Evolutionary conservation across 2,329 filamentous ascomycete genomes (phyloP).

Genomic region (Nemania abortiva): DNA sequence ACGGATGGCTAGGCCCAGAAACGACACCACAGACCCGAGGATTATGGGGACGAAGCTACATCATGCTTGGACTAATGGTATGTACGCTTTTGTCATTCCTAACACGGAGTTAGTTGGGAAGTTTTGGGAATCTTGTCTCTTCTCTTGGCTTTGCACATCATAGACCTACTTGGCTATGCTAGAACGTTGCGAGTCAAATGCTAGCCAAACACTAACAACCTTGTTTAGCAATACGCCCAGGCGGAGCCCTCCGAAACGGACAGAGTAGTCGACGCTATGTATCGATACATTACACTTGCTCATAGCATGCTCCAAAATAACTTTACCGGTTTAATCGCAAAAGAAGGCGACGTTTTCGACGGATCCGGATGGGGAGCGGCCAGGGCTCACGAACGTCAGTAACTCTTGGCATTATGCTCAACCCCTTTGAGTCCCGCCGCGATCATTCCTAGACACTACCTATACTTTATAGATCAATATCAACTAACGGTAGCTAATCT

Average conservation of each 20-base stretch:
- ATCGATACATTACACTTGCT: slow-evolving; percentile 62
- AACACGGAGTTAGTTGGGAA: no score
- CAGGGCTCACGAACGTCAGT: slow-evolving; percentile 54
- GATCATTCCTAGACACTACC: no score
- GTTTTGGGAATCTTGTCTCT: no score
- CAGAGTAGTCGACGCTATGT: slow-evolving; percentile 62
- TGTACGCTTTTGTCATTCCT: slow-evolving; percentile 7
- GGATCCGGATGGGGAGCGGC: slow-evolving; percentile 52
- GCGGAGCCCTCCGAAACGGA: slow-evolving; percentile 58
- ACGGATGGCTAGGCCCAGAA: slow-evolving; percentile 71
- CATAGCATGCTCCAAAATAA: slow-evolving; percentile 67
- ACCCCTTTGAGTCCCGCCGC: not conserved
- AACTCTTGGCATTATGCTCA: not conserved
- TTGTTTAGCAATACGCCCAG: slow-evolving; percentile 58
- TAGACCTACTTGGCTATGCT: not conserved
- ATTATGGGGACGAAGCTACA: slow-evolving; percentile 65
- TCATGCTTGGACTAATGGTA: slow-evolving; percentile 62
- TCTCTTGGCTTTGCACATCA: not conserved
- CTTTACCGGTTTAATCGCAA: slow-evolving; percentile 62
- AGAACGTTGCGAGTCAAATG: not conserved
- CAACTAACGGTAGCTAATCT: not conserved
- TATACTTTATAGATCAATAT: not conserved
- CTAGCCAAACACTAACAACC: slow-evolving; percentile 38
- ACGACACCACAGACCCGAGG: slow-evolving; percentile 56
- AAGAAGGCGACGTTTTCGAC: slow-evolving; percentile 58